Percentiles rank a stretch among this genome's conserved stretches.
Evolutionary conservation across 208 protist species (phyloP).

Genomic region (Strigomonas culicis): DNA sequence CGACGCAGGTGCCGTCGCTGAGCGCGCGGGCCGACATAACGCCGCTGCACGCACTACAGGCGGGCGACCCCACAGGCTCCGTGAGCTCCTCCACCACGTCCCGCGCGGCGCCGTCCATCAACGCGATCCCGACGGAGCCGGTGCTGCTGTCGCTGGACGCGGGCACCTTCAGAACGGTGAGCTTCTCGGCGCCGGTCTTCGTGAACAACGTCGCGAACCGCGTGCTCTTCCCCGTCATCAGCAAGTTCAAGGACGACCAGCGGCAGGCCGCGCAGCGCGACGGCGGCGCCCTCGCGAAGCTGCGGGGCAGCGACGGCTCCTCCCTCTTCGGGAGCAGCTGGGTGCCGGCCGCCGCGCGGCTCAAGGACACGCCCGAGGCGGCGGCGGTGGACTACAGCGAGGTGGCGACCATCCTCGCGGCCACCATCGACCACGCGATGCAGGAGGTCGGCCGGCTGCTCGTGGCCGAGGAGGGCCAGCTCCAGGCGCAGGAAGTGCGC

Average conservation of each 20-base stretch:
- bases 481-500: slow-evolving; percentile 53
- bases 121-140: slow-evolving; percentile 9
- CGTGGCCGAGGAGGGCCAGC: slow-evolving; percentile 33
- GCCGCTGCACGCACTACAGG: background rate
- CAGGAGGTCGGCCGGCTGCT: slow-evolving; percentile 51
- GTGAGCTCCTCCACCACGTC: background rate
- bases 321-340: background rate
- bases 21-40: background rate
- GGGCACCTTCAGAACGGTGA: slow-evolving; percentile 51
- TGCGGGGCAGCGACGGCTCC: slow-evolving; percentile 15
- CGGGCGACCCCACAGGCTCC: background rate
- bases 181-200: slow-evolving; percentile 67
- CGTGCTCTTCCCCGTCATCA: slow-evolving; percentile 46
- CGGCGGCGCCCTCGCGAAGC: slow-evolving; percentile 1
- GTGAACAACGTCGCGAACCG: slow-evolving; percentile 72
- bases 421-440: slow-evolving; percentile 42
- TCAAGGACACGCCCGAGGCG: background rate
- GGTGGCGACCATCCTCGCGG: slow-evolving; percentile 38
- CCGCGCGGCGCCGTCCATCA: slow-evolving; percentile 1
- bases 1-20: too few relatives aligned
- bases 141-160: slow-evolving; percentile 33
- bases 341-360: slow-evolving; percentile 1
- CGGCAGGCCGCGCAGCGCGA: slow-evolving; percentile 4
- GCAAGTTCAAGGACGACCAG: slow-evolving; percentile 14
- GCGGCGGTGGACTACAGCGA: slow-evolving; percentile 22